Conservation (phyloP, 2,329 filamentous ascomycete genomes). For the Aureobasidium sp. region DNA sequence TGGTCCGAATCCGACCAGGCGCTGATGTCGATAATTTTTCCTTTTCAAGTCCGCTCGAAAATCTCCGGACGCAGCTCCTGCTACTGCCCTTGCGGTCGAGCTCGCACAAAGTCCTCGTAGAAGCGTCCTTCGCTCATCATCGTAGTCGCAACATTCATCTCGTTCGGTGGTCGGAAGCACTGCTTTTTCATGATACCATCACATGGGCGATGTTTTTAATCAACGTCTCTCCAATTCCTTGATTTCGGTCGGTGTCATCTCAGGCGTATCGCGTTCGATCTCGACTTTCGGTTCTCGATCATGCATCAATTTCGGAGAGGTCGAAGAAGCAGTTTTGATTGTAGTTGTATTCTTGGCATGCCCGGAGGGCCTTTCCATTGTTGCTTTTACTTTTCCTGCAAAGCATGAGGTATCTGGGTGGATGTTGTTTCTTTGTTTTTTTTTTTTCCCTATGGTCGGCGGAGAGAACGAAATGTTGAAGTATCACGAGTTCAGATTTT, state of each 20-base stretch:
- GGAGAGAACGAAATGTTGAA: neutral
- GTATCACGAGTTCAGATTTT: slow-evolving; percentile 7
- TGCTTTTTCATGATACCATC: slow-evolving; percentile 6
- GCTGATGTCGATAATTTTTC: neutral
- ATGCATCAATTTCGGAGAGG: neutral
- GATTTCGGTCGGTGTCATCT: neutral
- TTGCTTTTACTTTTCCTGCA: neutral
- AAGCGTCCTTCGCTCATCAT: neutral
- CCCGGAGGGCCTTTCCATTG: neutral
- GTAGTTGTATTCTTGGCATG: slow-evolving; percentile 7
- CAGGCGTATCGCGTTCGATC: neutral
- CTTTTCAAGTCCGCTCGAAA: neutral
- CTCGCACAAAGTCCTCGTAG: neutral
- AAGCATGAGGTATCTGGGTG: neutral
- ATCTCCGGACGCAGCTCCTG: neutral
- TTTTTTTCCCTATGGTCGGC: neutral
- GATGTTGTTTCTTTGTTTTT: neutral
- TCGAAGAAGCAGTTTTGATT: neutral
- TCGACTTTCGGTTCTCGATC: neutral
- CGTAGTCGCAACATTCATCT: neutral
- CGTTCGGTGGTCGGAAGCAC: slow-evolving; percentile 7
- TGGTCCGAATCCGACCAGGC: neutral
- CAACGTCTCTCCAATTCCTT: neutral
- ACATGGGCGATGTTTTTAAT: neutral
- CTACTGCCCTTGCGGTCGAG: neutral